Base-by-base conservation (phyloP, 495 filamentous ascomycete species). In the Aspergillus homomorphus region DNA sequence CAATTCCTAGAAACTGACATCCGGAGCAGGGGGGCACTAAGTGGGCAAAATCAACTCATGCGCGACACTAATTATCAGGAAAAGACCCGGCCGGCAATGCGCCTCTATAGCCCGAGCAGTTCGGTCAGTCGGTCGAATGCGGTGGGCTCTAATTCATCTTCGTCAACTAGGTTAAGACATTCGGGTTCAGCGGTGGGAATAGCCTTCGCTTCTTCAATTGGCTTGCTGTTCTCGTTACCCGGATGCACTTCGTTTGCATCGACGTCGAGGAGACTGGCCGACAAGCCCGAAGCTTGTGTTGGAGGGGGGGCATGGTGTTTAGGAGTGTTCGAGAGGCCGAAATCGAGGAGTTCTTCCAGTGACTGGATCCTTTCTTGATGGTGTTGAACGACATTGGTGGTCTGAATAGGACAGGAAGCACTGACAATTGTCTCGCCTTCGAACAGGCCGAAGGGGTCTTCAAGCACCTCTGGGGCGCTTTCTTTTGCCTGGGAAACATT, bases 161-260 rank as follows among this genome's bases (percentile, higher is more conserved):
- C 56, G 49, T 77, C 70, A 1, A 71, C 51, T 6, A 74, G 61
- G 10, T 74, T 60, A 30, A 62, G 26, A 21, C 33, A 44, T 9
- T 51, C 45, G 10, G 53, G 45, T 20, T 51, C 15, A 38, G 5
- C 15, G 10, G 8, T 12, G 10, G 33, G 10, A 38, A 10, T 12
- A 2, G 10, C 50, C 10, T 45, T 22, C 1, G 2, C 38, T 8
- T 57, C 12, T 24, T 46, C 52, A 18, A 55, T 23, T n/a, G 18
- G 41, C 12, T 6, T 56, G 50, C 28, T 28, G 9, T 28, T 28
- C 26, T 38, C 33, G 33, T 38, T 38, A 12, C 33, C 33, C 4
- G 33, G 6, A 6, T 38, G 7, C 33, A 38, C 10, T 5, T 38
- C 33, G 33, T 5, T 38, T 5, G 2, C 33, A 38, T 12, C 4